Conservation (phyloP, 2,329 filamentous ascomycete species). For the Colletotrichum endophyticum region DNA sequence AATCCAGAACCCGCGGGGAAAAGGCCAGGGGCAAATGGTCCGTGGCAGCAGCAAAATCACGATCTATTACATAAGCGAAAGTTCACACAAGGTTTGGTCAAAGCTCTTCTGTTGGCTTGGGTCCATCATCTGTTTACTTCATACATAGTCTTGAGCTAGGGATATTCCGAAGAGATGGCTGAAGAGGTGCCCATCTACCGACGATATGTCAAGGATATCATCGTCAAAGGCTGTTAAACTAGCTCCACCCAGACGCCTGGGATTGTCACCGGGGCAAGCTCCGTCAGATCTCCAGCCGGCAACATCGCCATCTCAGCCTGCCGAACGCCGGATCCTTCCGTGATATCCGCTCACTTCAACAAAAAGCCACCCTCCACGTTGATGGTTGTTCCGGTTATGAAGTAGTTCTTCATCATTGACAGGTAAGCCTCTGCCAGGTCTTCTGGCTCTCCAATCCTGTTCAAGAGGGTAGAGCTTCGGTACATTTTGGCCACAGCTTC, state of each 20-base stretch:
- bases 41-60: not conserved
- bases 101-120: not conserved
- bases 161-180: not conserved
- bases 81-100: not conserved
- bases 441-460: slow-evolving; percentile 27
- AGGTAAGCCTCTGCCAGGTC: slow-evolving; percentile 49
- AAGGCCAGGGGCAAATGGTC: not conserved
- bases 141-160: not conserved
- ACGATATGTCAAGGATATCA: not conserved
- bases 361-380: not conserved
- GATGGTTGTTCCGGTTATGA: slow-evolving; percentile 37
- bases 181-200: not conserved
- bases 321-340: not conserved
- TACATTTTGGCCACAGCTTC: not conserved
- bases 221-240: not conserved
- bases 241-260: not conserved
- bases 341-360: not conserved
- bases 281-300: not conserved
- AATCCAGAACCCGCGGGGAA: not conserved
- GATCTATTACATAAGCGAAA: not conserved
- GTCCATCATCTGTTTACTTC: not conserved
- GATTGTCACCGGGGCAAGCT: not conserved
- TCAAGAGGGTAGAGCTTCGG: not conserved
- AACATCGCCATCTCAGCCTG: not conserved
- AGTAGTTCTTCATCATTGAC: slow-evolving; percentile 46